A percentile compares a stretch with the other conserved stretches of the same genome.
Conservation (phyloP, 2,329 filamentous ascomycete species). For the Sordariomycetes sp. region DNA sequence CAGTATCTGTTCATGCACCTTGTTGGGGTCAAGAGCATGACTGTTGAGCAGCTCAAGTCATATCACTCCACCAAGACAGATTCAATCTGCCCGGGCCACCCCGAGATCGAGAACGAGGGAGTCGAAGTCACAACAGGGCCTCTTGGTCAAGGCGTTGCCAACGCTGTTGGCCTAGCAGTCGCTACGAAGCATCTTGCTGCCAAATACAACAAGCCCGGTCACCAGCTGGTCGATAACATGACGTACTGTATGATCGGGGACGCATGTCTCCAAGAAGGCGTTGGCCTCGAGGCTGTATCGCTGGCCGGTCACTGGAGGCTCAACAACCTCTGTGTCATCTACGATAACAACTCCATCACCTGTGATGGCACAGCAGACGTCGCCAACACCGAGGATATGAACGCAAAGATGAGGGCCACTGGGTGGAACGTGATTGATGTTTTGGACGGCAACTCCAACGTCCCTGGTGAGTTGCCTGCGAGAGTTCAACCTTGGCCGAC, state of each 20-base stretch:
- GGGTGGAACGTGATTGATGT: conserved; percentile 48
- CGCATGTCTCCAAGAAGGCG: conserved; percentile 50
- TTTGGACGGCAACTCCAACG: conserved; percentile 40
- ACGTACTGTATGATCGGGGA: conserved; percentile 50
- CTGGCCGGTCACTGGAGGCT: conserved; percentile 46
- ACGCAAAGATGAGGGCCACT: conserved; percentile 45
- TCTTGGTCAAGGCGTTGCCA: conserved; percentile 46
- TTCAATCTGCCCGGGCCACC: conserved; percentile 39
- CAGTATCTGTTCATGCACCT: conserved; percentile 41
- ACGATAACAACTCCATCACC: conserved; percentile 53
- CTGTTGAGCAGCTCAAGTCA: conserved; percentile 40
- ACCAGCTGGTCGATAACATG: conserved; percentile 37
- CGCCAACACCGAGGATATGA: conserved; percentile 46
- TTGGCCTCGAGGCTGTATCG: conserved; percentile 45
- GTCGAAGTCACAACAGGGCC: conserved; percentile 50
- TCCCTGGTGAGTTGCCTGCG: no score
- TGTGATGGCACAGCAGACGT: conserved; percentile 46
- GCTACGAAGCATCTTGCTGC: conserved; percentile 42
- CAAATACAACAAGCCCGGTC: conserved; percentile 38
- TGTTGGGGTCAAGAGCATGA: conserved; percentile 39
- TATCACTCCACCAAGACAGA: conserved; percentile 30
- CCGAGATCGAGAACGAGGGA: conserved; percentile 45
- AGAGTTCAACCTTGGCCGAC: no score
- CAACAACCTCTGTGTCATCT: conserved; percentile 47
- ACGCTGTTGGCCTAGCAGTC: conserved; percentile 46